These are phyloP conservation scores for Bacidia gigantensis DNA, from an alignment of 495 filamentous ascomycete species.

Conservation along the genomic window DNA sequence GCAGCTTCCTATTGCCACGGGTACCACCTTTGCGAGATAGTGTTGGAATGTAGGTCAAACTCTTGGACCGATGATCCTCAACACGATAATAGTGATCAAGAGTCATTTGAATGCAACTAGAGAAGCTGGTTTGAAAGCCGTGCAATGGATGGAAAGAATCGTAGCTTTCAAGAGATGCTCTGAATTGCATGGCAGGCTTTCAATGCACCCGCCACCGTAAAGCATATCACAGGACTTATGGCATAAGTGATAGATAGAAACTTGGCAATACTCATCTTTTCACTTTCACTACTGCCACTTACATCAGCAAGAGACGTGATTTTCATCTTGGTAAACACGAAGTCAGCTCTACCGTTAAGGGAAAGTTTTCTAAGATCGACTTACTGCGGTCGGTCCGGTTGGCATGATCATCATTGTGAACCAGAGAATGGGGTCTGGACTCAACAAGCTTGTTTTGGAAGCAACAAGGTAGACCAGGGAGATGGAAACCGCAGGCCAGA, in stretches of 20 bases:
- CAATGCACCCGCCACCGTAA: slow-evolving; percentile 37
- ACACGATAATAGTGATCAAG: no score
- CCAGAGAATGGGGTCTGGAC: slow-evolving; percentile 58
- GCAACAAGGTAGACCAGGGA: slow-evolving; percentile 48
- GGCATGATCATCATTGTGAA: slow-evolving; percentile 72
- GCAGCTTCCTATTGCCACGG: no score
- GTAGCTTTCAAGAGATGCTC: slow-evolving; percentile 2
- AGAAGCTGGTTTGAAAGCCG: no score
- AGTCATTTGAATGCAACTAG: no score
- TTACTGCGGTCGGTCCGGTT: slow-evolving; percentile 51
- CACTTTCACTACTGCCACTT: slow-evolving; percentile 38
- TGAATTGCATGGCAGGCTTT: slow-evolving; percentile 32
- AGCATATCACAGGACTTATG: slow-evolving; percentile 38
- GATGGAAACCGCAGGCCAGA: slow-evolving; percentile 53
- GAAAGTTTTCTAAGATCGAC: no score
- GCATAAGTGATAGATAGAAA: slow-evolving; percentile 44
- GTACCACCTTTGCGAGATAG: no score
- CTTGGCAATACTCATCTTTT: slow-evolving; percentile 59
- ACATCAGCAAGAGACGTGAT: slow-evolving; percentile 54
- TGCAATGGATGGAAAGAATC: no score
- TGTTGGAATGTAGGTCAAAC: no score
- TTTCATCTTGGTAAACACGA: no score
- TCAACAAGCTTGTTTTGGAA: slow-evolving; percentile 39
- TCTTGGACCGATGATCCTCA: no score
- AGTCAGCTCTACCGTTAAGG: no score